Evolutionary conservation across 768 basidiomycete genomes (phyloP).

Genomic region (Trametes meyenii): DNA sequence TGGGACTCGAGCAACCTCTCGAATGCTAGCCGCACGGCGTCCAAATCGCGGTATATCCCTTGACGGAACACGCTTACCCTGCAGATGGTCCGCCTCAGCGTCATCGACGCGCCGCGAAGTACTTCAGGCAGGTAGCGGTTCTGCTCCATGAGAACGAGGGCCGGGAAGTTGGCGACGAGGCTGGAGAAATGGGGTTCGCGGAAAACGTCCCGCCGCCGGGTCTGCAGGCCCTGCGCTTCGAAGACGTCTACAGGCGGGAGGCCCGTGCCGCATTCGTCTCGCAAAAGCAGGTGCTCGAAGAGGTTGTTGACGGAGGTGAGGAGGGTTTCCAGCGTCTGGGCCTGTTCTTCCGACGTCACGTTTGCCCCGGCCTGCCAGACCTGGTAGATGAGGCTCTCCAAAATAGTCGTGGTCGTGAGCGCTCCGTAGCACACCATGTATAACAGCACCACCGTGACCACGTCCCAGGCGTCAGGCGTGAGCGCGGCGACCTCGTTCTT

Average conservation of each 20-base stretch:
- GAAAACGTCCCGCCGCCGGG: conserved; percentile 70
- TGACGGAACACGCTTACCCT: conserved; percentile 69
- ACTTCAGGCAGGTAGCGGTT: conserved; percentile 53
- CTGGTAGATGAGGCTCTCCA: conserved; percentile 77
- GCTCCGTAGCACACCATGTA: conserved; percentile 69
- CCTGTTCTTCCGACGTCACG: conserved; percentile 40
- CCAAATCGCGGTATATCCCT: conserved; percentile 75
- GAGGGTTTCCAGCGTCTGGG: conserved; percentile 49
- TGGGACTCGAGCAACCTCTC: conserved; percentile 54
- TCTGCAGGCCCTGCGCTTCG: conserved; percentile 70
- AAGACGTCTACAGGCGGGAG: conserved; percentile 52
- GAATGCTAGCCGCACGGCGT: conserved; percentile 68
- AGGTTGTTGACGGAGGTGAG: conserved; percentile 66
- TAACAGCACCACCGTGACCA: conserved; percentile 62
- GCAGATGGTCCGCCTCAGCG: conserved; percentile 62
- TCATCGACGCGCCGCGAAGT: conserved; percentile 50
- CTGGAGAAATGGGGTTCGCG: conserved; percentile 63
- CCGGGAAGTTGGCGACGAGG: conserved; percentile 66
- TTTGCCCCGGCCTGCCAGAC: conserved; percentile 67
- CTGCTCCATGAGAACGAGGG: conserved; percentile 71
- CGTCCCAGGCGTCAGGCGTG: conserved; percentile 65
- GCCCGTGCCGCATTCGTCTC: conserved; percentile 46
- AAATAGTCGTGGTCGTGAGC: conserved; percentile 69
- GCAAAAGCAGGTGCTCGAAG: conserved; percentile 61
- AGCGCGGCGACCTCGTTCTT: conserved; percentile 63